Percentiles rank a stretch among this genome's conserved stretches.
phyloP scores from a whole-genome alignment of 768 basidiomycete genomes.

The Harrya chromipes region DNA sequence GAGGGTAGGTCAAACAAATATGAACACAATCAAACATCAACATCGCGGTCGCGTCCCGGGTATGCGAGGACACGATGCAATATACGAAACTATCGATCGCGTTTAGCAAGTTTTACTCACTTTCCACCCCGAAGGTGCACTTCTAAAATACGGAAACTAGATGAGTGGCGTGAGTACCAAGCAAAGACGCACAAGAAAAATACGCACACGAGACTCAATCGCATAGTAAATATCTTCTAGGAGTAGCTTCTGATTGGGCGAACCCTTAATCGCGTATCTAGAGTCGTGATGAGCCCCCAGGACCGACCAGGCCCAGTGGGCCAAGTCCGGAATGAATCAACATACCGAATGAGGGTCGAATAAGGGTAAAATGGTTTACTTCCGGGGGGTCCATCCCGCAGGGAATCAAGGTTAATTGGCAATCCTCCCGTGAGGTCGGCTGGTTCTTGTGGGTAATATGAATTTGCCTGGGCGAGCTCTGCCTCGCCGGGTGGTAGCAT shows the following conservation, averaged over 20 bases:
- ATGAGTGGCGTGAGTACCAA: slow-evolving; percentile 10
- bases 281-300: slow-evolving; percentile 6
- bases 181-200: background rate
- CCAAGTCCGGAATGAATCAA: slow-evolving; percentile 12
- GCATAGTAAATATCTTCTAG: slow-evolving; percentile 92
- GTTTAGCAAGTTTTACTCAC: slow-evolving; percentile 41
- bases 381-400: slow-evolving; percentile 83
- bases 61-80: slow-evolving; percentile 6
- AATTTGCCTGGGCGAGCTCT: slow-evolving; percentile 52
- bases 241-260: slow-evolving; percentile 80
- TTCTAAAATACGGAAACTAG: slow-evolving; percentile 87
- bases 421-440: slow-evolving; percentile 80
- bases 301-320: background rate
- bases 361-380: slow-evolving; percentile 91
- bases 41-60: slow-evolving; percentile 52
- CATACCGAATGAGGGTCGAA: slow-evolving; percentile 85
- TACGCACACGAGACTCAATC: slow-evolving; percentile 79
- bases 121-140: slow-evolving; percentile 90
- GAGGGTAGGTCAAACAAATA: slow-evolving; percentile 49
- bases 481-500: slow-evolving; percentile 51
- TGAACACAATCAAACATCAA: slow-evolving; percentile 59
- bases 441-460: slow-evolving; percentile 72
- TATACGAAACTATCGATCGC: background rate
- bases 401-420: slow-evolving; percentile 83
- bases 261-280: slow-evolving; percentile 90